Base-by-base conservation (phyloP, 2,329 filamentous ascomycete genomes). In the Rhexocercosporidium sp. region DNA sequence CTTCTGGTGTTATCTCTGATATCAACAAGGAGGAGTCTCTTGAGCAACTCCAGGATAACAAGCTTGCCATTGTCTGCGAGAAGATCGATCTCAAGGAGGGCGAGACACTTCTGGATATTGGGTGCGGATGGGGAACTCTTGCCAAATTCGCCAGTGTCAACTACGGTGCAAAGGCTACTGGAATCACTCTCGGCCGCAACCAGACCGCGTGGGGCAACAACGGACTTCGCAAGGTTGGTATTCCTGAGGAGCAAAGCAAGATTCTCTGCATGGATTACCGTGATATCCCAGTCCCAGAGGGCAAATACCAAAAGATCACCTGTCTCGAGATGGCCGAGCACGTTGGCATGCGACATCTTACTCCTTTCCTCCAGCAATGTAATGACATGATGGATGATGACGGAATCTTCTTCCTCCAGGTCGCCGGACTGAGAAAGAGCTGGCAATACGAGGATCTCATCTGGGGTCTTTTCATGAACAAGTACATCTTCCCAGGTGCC, bases 391-490 rank as follows among this genome's bases (percentile, higher is more conserved):
- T 98, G 64, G 93, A 97, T 70, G 96, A 98, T 73, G 94, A 98
- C 73, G 96, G 96, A 79, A 88, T 93, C 72, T 97, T 98, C 85
- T 97, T 96, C 87, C 86, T 98, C 69, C 96, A 98, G 81, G 94
- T 96, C 75, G 94, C 95, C 75, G 96, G 96, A 82, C 87, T 99
- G 69, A 91, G 96, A 75, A 96, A 96, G 84, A 85, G 87, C 71
- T 98, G 96, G 96, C 96, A 98, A 81, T 98, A 97, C 78, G 94
- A 98, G 85, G 95, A 98, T 82, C 87, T 97, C 61, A 92, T 95
- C 80, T 98, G 96, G 96, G 96, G 96, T 79, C 87, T 98, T 56
- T 98, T 97, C 87, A 97, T 98, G 94, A 98, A 98, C 90, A 97
- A 97, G 85, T 97, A 98, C 82, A 86, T 98, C 80, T 98, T 98